A percentile compares a stretch with the other conserved stretches of the same genome.
phyloP scores from a whole-genome alignment of 495 filamentous ascomycete species.

The Aspergillus steynii region DNA sequence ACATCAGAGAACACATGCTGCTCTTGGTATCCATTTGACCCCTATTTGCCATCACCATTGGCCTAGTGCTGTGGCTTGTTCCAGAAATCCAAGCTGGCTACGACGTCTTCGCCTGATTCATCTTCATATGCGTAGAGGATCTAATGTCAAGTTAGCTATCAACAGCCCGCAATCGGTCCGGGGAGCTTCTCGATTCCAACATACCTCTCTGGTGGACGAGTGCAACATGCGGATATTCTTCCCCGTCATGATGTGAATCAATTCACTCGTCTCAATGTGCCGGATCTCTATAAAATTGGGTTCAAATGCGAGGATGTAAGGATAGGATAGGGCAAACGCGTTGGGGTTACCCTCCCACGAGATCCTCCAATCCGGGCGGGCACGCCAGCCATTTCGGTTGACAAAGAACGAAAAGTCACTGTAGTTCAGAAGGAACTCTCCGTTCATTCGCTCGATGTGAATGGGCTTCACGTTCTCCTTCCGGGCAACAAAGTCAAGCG shows the following conservation, averaged over 20 bases:
- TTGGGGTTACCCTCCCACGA: conserved; percentile 94
- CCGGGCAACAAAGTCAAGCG: conserved; percentile 90
- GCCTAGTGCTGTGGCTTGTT: conserved; percentile 51
- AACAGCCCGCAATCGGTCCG: neutral
- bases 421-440: conserved; percentile 97
- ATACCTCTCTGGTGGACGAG: conserved; percentile 91
- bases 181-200: conserved; percentile 20
- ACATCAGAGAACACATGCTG: conserved; percentile 13
- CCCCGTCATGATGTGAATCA: conserved; percentile 91
- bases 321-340: conserved; percentile 88
- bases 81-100: conserved; percentile 98
- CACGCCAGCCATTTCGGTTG: conserved; percentile 97
- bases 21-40: conserved; percentile 5
- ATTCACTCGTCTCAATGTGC: conserved; percentile 84
- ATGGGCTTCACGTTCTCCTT: conserved; percentile 96
- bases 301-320: conserved; percentile 97
- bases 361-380: conserved; percentile 93
- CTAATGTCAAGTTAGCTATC: conserved; percentile 41
- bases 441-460: conserved; percentile 93
- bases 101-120: conserved; percentile 86
- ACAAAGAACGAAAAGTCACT: conserved; percentile 99
- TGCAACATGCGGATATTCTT: conserved; percentile 97
- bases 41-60: conserved; percentile 1
- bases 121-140: conserved; percentile 97
- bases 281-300: conserved; percentile 98